Conservation (phyloP, 2,329 filamentous ascomycete species). For the Penicillium rolfsii region DNA sequence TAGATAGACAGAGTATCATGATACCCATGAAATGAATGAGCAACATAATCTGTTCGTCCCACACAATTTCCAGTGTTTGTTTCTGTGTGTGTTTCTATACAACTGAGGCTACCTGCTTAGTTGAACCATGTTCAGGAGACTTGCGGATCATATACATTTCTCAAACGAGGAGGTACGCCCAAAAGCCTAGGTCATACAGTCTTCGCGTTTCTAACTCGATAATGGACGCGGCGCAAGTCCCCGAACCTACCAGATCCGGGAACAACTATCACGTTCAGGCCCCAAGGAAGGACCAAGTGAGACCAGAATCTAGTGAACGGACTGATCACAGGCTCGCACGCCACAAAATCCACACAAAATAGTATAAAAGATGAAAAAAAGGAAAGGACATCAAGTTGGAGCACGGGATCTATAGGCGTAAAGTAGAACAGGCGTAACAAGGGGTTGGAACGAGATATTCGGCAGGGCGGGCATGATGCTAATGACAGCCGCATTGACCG, state of each 20-base stretch:
- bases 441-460: background rate
- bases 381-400: background rate
- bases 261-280: background rate
- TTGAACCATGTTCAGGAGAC: background rate
- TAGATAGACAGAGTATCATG: background rate
- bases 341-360: background rate
- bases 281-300: background rate
- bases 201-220: background rate
- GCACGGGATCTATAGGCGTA: constrained; percentile 5
- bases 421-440: background rate
- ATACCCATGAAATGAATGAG: background rate
- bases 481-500: constrained; percentile 8
- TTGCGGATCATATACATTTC: too few relatives aligned
- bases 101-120: too few relatives aligned
- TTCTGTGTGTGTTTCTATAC: too few relatives aligned
- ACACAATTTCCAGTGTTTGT: too few relatives aligned
- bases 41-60: too few relatives aligned
- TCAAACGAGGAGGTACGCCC: background rate
- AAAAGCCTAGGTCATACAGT: background rate
- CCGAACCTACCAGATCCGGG: background rate
- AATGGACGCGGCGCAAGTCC: background rate
- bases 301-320: background rate
- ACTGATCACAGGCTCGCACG: background rate
- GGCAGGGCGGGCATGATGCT: constrained; percentile 1
- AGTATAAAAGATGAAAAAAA: background rate